Conservation (phyloP, 768 basidiomycete species). For the Sarcodon sp. region DNA sequence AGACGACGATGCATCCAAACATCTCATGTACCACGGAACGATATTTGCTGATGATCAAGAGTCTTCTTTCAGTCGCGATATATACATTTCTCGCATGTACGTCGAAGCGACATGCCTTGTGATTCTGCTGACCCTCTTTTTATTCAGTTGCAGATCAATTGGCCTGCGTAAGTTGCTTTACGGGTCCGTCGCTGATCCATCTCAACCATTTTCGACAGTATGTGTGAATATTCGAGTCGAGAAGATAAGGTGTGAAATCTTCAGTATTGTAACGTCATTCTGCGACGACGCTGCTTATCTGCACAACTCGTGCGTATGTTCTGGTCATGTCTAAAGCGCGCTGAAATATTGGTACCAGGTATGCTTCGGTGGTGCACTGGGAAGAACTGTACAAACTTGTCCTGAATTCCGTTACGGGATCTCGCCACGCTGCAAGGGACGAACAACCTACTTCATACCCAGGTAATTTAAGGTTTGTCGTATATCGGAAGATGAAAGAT, state of each 20-base stretch:
- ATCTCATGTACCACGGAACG: no score
- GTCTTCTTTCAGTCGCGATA: no score
- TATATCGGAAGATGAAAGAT: no score
- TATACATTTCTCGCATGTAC: no score
- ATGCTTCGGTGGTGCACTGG: slow-evolving; percentile 14
- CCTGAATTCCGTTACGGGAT: slow-evolving; percentile 9
- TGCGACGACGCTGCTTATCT: not conserved
- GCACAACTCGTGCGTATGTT: slow-evolving; percentile 1
- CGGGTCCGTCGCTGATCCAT: not conserved
- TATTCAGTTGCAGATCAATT: no score
- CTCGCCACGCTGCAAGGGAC: not conserved
- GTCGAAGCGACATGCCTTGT: no score
- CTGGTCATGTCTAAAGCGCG: not conserved
- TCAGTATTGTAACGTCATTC: slow-evolving; percentile 10
- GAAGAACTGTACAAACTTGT: slow-evolving; percentile 11
- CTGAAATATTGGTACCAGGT: slow-evolving; percentile 4
- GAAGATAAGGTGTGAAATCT: slow-evolving; percentile 8
- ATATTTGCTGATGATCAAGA: no score
- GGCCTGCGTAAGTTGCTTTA: no score
- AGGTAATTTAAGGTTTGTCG: no score
- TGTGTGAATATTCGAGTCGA: slow-evolving; percentile 17
- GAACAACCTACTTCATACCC: no score
- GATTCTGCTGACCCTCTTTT: no score
- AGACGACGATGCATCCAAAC: no score
- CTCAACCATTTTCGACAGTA: slow-evolving; percentile 9